phyloP scores from a whole-genome alignment of 768 basidiomycete genomes.

The Russula griseocarnosa region DNA sequence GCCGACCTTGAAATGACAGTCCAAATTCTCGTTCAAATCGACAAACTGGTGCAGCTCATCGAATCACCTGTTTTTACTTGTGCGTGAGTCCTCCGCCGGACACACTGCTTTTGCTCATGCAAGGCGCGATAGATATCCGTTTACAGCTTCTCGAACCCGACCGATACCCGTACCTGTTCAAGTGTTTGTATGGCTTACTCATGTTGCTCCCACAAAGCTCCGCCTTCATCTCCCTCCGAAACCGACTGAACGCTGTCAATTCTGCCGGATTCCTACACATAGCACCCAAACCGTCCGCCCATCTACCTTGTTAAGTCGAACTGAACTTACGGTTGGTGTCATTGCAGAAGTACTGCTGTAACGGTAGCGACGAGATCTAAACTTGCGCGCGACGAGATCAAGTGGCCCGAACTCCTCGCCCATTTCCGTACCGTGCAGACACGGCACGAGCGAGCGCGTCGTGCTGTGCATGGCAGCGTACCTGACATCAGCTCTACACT shows the following conservation, averaged over 20 bases:
- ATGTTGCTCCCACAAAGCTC: slow-evolving; percentile 98
- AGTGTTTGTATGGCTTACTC: slow-evolving; percentile 92
- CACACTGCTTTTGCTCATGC: neutral
- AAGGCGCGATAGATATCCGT: slow-evolving; percentile 56
- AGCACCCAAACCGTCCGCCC: slow-evolving; percentile 73
- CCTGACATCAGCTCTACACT: slow-evolving; percentile 49
- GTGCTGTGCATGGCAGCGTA: slow-evolving; percentile 61
- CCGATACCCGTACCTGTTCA: slow-evolving; percentile 92
- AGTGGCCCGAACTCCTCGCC: slow-evolving; percentile 90
- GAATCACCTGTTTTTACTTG: slow-evolving; percentile 99
- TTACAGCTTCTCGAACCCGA: slow-evolving; percentile 96
- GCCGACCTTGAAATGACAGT: slow-evolving; percentile 98
- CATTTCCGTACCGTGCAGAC: slow-evolving; percentile 90
- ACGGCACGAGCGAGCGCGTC: slow-evolving; percentile 87
- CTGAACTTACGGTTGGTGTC: slow-evolving; percentile 1
- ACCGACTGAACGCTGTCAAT: slow-evolving; percentile 91
- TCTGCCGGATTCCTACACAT: slow-evolving; percentile 92
- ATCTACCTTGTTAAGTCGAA: neutral
- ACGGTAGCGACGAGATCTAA: slow-evolving; percentile 65
- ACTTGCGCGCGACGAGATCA: slow-evolving; percentile 80
- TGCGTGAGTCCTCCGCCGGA: slow-evolving; percentile 36
- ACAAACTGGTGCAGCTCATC: slow-evolving; percentile 95
- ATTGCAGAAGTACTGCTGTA: slow-evolving; percentile 27
- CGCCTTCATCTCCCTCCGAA: slow-evolving; percentile 91
- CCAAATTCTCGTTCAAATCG: slow-evolving; percentile 88